phyloP scores from a whole-genome alignment of 148 eudicot species.

The Pharnaceum exiguum region DNA sequence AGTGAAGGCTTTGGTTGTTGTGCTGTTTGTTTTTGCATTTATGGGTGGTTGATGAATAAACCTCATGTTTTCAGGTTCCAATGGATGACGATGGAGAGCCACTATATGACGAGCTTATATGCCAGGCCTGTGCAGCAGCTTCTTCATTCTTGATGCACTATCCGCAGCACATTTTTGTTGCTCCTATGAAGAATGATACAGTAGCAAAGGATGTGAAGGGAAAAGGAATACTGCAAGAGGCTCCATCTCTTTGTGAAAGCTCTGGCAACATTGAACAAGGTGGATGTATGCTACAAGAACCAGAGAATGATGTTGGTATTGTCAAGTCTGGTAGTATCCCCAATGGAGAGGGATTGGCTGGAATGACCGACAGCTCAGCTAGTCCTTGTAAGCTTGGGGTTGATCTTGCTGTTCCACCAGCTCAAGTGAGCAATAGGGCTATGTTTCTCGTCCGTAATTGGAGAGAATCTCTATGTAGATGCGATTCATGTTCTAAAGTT shows the following conservation, averaged over 20 bases:
- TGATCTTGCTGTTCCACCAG: conserved; percentile 42
- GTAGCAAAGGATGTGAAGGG: conserved; percentile 40
- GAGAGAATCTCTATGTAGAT: conserved; percentile 72
- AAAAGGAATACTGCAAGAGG: conserved; percentile 48
- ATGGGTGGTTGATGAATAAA: not conserved
- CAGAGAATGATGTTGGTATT: conserved; percentile 6
- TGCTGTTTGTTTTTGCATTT: conserved; percentile 2
- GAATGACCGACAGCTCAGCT: conserved; percentile 32
- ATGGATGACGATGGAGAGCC: conserved; percentile 85
- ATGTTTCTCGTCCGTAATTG: conserved; percentile 71
- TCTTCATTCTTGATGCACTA: conserved; percentile 74
- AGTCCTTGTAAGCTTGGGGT: conserved; percentile 47
- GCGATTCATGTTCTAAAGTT: conserved; percentile 52
- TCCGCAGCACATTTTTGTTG: conserved; percentile 52
- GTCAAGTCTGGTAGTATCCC: conserved; percentile 20
- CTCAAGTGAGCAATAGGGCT: conserved; percentile 35
- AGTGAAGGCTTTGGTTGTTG: not conserved
- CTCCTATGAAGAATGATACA: conserved; percentile 30
- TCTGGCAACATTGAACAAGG: conserved; percentile 29
- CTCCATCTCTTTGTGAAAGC: conserved; percentile 23
- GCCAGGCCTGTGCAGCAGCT: conserved; percentile 54
- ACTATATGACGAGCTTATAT: conserved; percentile 81
- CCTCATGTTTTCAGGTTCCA: conserved; percentile 55
- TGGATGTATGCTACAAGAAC: conserved; percentile 16
- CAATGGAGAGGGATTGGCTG: conserved; percentile 24